Base-by-base conservation (phyloP, 345 rosid genomes). In the Viola odorata region DNA sequence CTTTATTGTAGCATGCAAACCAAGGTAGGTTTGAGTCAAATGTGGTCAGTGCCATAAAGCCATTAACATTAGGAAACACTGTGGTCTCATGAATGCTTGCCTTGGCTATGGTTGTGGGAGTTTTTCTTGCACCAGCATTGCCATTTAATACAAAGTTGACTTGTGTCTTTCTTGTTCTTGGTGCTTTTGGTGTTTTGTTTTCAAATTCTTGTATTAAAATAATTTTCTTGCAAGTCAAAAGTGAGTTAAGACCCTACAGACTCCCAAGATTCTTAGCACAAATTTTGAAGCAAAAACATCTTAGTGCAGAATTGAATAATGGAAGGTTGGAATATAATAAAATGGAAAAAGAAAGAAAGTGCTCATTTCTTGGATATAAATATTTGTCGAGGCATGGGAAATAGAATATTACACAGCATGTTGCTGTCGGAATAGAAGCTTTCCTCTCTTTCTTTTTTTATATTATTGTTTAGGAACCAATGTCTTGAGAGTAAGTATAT, bases 361-460 rank as follows among this genome's bases (percentile, higher is more conserved):
- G 36, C 37, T 38, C 39, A 51, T 51, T 57, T 42, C 63, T 32
- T 12, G 7, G 65, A 64, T 60, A 72, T 36, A 39, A 58, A 54
- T 50, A 40, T 3, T 9, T n/a, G 16, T 53, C 49, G 48, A 45
- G 63, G 69, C 55, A 6, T 38, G 60, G n/a, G 53, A 60, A 75
- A 67, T 67, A 66, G 63, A 77, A 64, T 63, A 73, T 63, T 57
- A 48, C 47, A 65, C 59, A 58, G 8, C 37, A 59, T 52, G 58
- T 65, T 76, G 72, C 41, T 77, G 82, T 77, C 75, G 75, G 82
- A 71, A 74, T 70, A 50, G 64, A 74, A 82, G 71, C 64, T 7
- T 47, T 69, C 39, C 45, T 45, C 37, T 49, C 15, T 64, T 12
- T 53, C 14, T 10, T 40, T 45, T 59, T 41, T 6, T 47, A 11